Conservation (phyloP, 306 rosid species). For the Cicer yamashitae region DNA sequence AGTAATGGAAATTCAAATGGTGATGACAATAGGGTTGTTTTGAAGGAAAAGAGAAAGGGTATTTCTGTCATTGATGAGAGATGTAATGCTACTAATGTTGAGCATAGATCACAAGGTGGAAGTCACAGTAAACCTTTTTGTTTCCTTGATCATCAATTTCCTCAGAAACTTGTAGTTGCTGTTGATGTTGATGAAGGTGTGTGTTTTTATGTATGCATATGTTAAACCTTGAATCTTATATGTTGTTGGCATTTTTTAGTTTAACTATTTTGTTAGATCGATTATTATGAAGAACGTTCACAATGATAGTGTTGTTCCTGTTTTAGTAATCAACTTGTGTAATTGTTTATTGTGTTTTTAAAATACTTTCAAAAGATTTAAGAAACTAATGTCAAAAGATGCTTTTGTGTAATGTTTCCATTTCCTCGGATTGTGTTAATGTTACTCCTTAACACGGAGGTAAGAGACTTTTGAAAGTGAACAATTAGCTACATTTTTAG, state of each 20-base stretch:
- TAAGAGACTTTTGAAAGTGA: too few relatives aligned
- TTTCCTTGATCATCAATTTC: slow-evolving; percentile 48
- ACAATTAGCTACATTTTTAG: too few relatives aligned
- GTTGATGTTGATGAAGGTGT: slow-evolving; percentile 91
- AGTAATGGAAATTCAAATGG: slow-evolving; percentile 22
- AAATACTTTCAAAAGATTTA: neutral
- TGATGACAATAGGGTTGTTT: slow-evolving; percentile 34
- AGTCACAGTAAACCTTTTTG: slow-evolving; percentile 42
- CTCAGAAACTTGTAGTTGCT: slow-evolving; percentile 68
- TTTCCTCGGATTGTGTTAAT: too few relatives aligned
- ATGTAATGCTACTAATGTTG: slow-evolving; percentile 14
- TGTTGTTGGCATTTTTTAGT: neutral
- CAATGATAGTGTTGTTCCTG: slow-evolving; percentile 4
- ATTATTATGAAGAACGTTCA: slow-evolving; percentile 7
- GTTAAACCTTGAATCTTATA: neutral
- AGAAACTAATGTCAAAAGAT: slow-evolving; percentile 2
- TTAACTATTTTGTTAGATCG: neutral
- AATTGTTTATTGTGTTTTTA: neutral
- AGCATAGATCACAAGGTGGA: slow-evolving; percentile 39
- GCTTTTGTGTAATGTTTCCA: too few relatives aligned
- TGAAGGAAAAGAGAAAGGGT: slow-evolving; percentile 53
- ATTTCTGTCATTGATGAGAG: slow-evolving; percentile 16
- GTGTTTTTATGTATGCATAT: slow-evolving; percentile 7
- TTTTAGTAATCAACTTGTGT: neutral
- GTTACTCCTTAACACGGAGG: too few relatives aligned